Conservation (phyloP, 2,329 filamentous ascomycete genomes). For the Pyrenochaeta sp. region DNA sequence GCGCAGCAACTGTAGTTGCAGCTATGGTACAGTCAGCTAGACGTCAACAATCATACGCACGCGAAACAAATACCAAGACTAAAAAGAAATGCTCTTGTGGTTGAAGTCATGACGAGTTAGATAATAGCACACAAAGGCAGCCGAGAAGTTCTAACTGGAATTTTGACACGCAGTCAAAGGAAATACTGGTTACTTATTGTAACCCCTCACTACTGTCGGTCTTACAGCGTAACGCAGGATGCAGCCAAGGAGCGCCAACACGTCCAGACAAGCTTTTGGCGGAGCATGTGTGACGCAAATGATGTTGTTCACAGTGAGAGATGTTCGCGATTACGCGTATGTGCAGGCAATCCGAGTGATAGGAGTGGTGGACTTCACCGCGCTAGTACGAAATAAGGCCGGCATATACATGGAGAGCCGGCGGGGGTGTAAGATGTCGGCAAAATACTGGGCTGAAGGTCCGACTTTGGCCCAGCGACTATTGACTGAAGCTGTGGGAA, state of each 20-base stretch:
- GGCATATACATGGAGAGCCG: constrained; percentile 41
- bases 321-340: constrained; percentile 36
- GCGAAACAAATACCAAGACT: constrained; percentile 16
- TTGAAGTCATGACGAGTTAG: constrained; percentile 15
- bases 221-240: constrained; percentile 4
- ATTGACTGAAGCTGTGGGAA: constrained; percentile 7
- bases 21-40: constrained; percentile 10
- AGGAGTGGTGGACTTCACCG: constrained; percentile 22
- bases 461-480: constrained; percentile 18
- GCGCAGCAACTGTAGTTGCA: constrained; percentile 22
- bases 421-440: constrained; percentile 29
- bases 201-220: constrained; percentile 5
- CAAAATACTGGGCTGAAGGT: constrained; percentile 24
- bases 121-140: not conserved
- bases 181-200: constrained; percentile 7
- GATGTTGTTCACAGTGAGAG: constrained; percentile 16
- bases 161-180: not conserved
- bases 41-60: not conserved
- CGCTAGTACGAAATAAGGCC: constrained; percentile 16
- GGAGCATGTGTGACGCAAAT: constrained; percentile 19
- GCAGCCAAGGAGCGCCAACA: constrained; percentile 17
- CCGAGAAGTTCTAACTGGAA: not conserved
- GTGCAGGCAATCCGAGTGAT: constrained; percentile 18
- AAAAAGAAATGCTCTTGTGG: constrained; percentile 14
- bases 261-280: constrained; percentile 6